Evolutionary conservation across 306 rosid genomes (phyloP), one percentile per base, ranked within the genome.

Genomic region (Quercus variabilis): DNA sequence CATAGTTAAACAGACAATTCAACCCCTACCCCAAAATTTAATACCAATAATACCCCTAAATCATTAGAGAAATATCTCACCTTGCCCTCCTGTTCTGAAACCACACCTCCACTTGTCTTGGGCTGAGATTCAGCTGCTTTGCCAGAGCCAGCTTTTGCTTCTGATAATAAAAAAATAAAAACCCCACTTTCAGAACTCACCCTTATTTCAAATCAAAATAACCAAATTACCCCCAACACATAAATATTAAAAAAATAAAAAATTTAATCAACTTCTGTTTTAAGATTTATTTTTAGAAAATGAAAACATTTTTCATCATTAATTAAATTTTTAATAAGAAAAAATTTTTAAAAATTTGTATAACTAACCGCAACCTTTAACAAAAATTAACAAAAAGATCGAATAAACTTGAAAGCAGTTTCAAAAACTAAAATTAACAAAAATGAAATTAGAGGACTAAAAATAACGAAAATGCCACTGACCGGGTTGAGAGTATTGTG

Each of bases 31-130:
- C 19, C 55, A 23, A 74, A 19, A 4, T 0, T 46, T 30, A 51
- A 74, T 59, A 63, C 26, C 91, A 26, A 55, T 17, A 43, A 21
- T 78, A 49, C 79, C 89, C 87, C 30, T 52, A 5, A 17, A 0
- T 64, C 60, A 4, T 4, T 8, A 17, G 35, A 2, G 6, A 52
- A 73, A 17, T 57, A 12, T 10, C 92, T 89, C 80, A 92, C 98
- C 98, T 88, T 88, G 98, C 97, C 85, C 98, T 89, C 67, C 97
- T 79, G 90, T 92, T 95, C 80, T 95, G 99, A 78, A 95, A 95
- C 98, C 99, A 95, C 84, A 95, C 99, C 86, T 92, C 99, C 87
- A 95, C 97, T 81, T 95, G 99, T 64, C 99, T 90, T 1, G 98
- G 87, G 78, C 82, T 87, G 84, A 95, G 90, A 86, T 84, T 91